A percentile compares a stretch with the other conserved stretches of the same genome.
Conservation (phyloP, 2,329 filamentous ascomycete species). For the Hypomyces rosellus region DNA sequence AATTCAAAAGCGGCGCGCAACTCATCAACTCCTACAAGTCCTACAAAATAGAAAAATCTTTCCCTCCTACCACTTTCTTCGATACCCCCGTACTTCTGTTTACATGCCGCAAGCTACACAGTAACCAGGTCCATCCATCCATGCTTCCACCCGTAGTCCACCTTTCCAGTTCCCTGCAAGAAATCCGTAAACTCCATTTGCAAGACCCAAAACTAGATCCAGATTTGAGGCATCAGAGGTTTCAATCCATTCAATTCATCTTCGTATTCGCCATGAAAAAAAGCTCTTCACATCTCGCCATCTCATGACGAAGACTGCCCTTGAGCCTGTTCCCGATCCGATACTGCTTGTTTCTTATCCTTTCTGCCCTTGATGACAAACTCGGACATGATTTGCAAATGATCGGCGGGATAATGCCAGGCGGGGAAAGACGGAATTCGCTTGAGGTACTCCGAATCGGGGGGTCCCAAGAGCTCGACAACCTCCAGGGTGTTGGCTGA, state of each 20-base stretch:
- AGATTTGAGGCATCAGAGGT: conserved; percentile 23
- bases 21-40: conserved; percentile 17
- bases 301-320: background rate
- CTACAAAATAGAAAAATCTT: conserved; percentile 11
- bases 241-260: conserved; percentile 9
- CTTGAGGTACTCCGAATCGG: conserved; percentile 78
- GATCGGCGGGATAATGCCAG: conserved; percentile 90
- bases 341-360: conserved; percentile 60
- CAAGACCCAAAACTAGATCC: conserved; percentile 37
- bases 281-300: background rate
- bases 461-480: conserved; percentile 75
- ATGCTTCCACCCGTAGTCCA: conserved; percentile 1
- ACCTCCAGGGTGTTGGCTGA: conserved; percentile 84
- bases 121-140: conserved; percentile 8
- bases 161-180: conserved; percentile 9
- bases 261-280: background rate
- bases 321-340: conserved; percentile 47
- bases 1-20: background rate
- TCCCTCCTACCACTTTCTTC: conserved; percentile 1
- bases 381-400: conserved; percentile 82
- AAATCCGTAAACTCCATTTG: conserved; percentile 32
- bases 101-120: conserved; percentile 15
- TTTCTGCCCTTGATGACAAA: conserved; percentile 85
- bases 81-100: conserved; percentile 2
- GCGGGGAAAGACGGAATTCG: conserved; percentile 87